A percentile compares a stretch with the other conserved stretches of the same genome.
Evolutionary conservation across 208 protist genomes (phyloP).

Genomic region (Acanthamoeba sp.): DNA sequence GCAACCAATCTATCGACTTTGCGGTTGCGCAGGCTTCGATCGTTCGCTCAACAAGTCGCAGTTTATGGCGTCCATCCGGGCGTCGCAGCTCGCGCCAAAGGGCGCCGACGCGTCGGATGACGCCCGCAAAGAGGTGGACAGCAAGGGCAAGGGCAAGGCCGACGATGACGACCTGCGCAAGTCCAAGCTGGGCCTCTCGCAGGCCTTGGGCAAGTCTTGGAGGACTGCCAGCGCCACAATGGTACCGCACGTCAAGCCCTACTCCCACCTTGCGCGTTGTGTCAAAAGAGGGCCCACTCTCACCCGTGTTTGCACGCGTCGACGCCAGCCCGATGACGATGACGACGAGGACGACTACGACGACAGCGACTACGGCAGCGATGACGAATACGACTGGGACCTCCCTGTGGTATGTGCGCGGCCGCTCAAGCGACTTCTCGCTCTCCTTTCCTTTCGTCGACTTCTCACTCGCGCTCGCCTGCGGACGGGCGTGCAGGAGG

Average conservation of each 20-base stretch:
- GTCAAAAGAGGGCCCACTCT: too few species aligned
- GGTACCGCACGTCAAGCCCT: too few species aligned
- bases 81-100: not conserved
- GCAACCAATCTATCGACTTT: too few species aligned
- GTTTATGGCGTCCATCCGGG: not conserved
- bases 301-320: not conserved
- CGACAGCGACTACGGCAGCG: not conserved
- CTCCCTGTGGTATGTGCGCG: not conserved
- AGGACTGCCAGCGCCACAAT: not conserved
- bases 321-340: not conserved
- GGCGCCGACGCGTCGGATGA: not conserved
- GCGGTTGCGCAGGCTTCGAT: not conserved
- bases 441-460: not conserved
- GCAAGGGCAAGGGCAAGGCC: slow-evolving; percentile 35
- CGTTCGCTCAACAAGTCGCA: slow-evolving; percentile 36
- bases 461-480: too few species aligned
- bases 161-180: not conserved
- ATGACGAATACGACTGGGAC: slow-evolving; percentile 45
- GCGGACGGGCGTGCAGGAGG: not conserved
- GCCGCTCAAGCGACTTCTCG: too few species aligned
- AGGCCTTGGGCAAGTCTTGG: slow-evolving; percentile 6
- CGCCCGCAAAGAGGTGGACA: not conserved
- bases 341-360: not conserved
- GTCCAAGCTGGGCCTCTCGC: slow-evolving; percentile 44
- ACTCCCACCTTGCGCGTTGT: too few species aligned